Percentiles rank a stretch among this genome's conserved stretches.
Evolutionary conservation across 1,139 yeast genomes (phyloP).

Genomic region (Suhomyces ambrosiae): DNA sequence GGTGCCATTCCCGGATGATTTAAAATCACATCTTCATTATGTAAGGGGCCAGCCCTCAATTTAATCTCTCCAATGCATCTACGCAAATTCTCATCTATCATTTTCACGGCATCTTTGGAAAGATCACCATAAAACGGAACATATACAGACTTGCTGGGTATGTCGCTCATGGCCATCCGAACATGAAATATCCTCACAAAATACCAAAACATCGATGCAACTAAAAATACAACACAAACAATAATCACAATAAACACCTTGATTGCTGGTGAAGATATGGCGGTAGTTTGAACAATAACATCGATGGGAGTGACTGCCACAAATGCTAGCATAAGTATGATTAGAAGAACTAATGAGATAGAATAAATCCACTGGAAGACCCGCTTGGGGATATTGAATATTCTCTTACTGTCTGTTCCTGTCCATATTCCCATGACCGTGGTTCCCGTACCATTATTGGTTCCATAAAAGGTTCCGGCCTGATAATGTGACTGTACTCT

Average conservation of each 20-base stretch:
- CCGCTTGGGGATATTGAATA: conserved; percentile 36
- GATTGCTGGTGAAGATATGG: conserved; percentile 56
- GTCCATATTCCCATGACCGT: conserved; percentile 10
- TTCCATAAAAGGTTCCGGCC: conserved; percentile 1
- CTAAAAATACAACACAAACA: conserved; percentile 63
- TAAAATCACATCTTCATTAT: conserved; percentile 37
- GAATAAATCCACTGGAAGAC: conserved; percentile 56
- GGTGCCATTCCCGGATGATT: conserved; percentile 68
- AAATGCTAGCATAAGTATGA: conserved; percentile 47
- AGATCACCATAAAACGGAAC: conserved; percentile 70
- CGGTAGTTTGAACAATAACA: conserved; percentile 65
- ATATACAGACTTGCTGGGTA: conserved; percentile 66
- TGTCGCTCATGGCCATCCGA: conserved; percentile 64
- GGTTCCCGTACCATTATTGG: conserved; percentile 4
- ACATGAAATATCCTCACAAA: conserved; percentile 58
- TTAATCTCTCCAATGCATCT: conserved; percentile 49
- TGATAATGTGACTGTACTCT: background rate
- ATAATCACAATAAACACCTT: conserved; percentile 76
- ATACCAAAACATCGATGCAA: conserved; percentile 51
- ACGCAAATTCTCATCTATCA: conserved; percentile 41
- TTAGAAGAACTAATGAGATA: conserved; percentile 53
- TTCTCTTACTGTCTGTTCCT: conserved; percentile 12
- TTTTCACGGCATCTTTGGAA: conserved; percentile 48
- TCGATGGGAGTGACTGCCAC: conserved; percentile 74
- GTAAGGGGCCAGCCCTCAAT: conserved; percentile 53